Base-by-base conservation (phyloP, 441 rosid genomes). In the Euphorbia corollata region DNA sequence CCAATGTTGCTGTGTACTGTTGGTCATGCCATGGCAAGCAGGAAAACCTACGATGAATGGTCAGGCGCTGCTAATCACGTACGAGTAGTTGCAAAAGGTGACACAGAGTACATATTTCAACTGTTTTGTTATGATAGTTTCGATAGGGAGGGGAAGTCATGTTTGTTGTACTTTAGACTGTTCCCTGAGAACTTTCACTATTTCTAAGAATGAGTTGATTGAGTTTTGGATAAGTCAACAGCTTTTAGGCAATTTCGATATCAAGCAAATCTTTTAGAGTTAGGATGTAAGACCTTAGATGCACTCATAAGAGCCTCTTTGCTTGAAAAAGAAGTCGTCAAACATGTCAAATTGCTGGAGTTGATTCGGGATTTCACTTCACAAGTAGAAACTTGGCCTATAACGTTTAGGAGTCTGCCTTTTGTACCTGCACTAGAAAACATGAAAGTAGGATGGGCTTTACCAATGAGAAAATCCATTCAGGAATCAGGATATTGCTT, bases 171-270 rank as follows among this genome's bases (percentile, higher is more conserved):
- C 54, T 50, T 16, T n/a, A 15, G 54, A 0, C n/a, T 50, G 20
- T 50, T 50, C 2, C 54, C 54, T 7, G 54, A 50, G 22, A 22
- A 50, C n/a, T 18, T 50, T 50, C 22, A 50, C 54, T 0, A 4
- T 50, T 22, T 22, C 1, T n/a, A 63, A 67, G 53, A 19, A 18
- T 1, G 55, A 71, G 0, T 41, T 68, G 22, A 65, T 78, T 12
- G 59, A 50, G n/a, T 50, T 50, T 50, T 50, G 54, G 54, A 50
- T 47, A 3, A 13, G 53, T 47, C 18, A 47, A 47, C 53, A 47
- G 15, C 53, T 47, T 47, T 47, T 47, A 47, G 53, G 53, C 16
- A 6, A 47, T 47, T 13, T 4, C 15, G 16, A 15, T 16, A 12
- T 16, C 2, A 19, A 47, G 53, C 16, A 3, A 16, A 47, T 47